Base-by-base conservation (phyloP, 192 early-diverging fungal genomes). In the Bifiguratus adelaidae region DNA sequence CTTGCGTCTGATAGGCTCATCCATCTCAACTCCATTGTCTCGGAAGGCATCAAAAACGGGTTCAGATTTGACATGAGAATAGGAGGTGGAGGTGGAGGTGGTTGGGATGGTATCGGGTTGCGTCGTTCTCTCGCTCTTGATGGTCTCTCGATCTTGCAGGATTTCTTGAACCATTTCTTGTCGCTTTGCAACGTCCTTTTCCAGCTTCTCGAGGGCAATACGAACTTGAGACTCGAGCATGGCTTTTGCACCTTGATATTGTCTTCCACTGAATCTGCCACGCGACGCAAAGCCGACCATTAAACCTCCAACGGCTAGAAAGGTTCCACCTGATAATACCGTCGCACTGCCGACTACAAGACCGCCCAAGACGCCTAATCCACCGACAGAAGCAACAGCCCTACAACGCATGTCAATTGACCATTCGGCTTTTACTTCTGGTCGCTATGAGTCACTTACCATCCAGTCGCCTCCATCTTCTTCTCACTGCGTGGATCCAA, bases 361-460 rank as follows among this genome's bases (percentile, higher is more conserved):
- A 3, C 67, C 71, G 38, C 71, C 67, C 3, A 73, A 42, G 0
- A 58, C 63, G 2, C 63, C 60, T 7, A 73, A 32, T 15, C 67
- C 57, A 38, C 71, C 71, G 3, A 66, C 52, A n/a, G 71, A 62
- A 5, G 63, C 65, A 37, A 66, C 58, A 13, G 60, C 65, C 68
- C 68, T 66, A n/a, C n/a, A n/a, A n/a, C n/a, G n/a, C n/a, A n/a
- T 29, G 45, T 50, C 19, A 65, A 32, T 28, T 46, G n/a, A 20
- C 16, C 13, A 37, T 19, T 44, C 42, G 48, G 27, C 51, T 40
- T 49, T 18, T 35, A 49, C 27, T 18, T 5, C 1, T 15, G n/a
- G 33, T 38, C 21, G 0, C 3, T 19, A 5, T 4, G 8, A 30
- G 9, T n/a, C n/a, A 19, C 22, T 18, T 30, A 20, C 52, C 49